These are phyloP conservation scores for Bjerkandera adusta DNA, from an alignment of 1,284 basidiomycete genomes.

Conservation along the genomic window DNA sequence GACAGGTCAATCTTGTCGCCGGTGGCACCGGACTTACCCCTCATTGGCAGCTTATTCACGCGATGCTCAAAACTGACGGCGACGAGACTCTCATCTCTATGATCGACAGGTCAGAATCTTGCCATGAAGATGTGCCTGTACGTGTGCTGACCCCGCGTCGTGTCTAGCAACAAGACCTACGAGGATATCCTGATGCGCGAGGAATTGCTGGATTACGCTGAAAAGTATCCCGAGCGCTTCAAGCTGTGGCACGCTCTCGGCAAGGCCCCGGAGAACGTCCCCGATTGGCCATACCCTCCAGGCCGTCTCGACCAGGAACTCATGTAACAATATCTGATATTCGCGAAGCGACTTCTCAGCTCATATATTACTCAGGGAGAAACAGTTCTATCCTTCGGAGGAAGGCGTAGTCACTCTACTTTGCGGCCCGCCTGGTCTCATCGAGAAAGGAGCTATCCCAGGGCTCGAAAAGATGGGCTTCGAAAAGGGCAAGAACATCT, in stretches of 20 bases:
- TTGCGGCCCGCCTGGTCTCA: conserved; percentile 21
- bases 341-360: no score
- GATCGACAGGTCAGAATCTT: conserved; percentile 19
- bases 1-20: conserved; percentile 25
- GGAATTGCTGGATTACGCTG: conserved; percentile 18
- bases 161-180: conserved; percentile 22
- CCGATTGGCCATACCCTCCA: conserved; percentile 16
- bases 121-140: neutral
- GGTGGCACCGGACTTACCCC: conserved; percentile 26
- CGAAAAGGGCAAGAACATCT: conserved; percentile 20
- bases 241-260: conserved; percentile 25
- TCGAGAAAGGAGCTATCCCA: conserved; percentile 21
- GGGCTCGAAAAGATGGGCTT: conserved; percentile 22
- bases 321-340: conserved; percentile 19
- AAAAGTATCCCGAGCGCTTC: conserved; percentile 18
- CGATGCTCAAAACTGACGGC: conserved; percentile 18
- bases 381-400: conserved; percentile 19
- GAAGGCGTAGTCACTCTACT: conserved; percentile 18
- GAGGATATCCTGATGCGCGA: conserved; percentile 24
- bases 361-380: conserved; percentile 18
- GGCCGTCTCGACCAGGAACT: conserved; percentile 18
- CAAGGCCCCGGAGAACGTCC: conserved; percentile 13
- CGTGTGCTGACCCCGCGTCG: no score
- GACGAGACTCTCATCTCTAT: conserved; percentile 21
- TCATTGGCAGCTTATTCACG: conserved; percentile 27